Conservation (phyloP, 306 rosid species). For the Sphenostylis stenocarpa region DNA sequence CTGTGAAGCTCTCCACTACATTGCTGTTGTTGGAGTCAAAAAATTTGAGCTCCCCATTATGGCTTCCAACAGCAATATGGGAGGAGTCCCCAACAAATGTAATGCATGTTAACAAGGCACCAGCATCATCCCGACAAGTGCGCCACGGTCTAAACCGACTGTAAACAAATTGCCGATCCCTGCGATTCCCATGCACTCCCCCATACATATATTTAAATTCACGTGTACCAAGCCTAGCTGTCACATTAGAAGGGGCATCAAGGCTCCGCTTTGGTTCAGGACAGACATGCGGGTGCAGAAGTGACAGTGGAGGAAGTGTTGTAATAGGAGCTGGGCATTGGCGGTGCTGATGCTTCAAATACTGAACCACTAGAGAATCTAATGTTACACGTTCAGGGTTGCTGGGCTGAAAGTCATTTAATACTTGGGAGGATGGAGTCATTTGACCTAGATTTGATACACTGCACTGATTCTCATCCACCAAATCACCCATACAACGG, state of each 20-base stretch:
- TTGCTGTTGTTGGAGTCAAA: slow-evolving; percentile 75
- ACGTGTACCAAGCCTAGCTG: slow-evolving; percentile 92
- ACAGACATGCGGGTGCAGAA: slow-evolving; percentile 88
- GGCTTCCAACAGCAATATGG: slow-evolving; percentile 87
- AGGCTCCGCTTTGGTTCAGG: slow-evolving; percentile 95
- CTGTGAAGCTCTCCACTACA: slow-evolving; percentile 74
- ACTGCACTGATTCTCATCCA: slow-evolving; percentile 65
- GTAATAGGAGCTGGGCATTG: slow-evolving; percentile 99
- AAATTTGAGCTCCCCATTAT: slow-evolving; percentile 83
- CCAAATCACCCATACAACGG: slow-evolving; percentile 52
- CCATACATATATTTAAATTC: slow-evolving; percentile 77
- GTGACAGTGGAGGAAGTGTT: slow-evolving; percentile 96
- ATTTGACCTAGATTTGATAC: slow-evolving; percentile 46
- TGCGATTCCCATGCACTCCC: slow-evolving; percentile 92
- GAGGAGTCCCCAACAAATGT: slow-evolving; percentile 85
- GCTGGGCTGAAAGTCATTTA: slow-evolving; percentile 66
- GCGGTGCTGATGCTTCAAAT: slow-evolving; percentile 97
- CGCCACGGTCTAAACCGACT: slow-evolving; percentile 98
- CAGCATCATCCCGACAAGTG: slow-evolving; percentile 87
- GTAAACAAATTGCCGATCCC: slow-evolving; percentile 94
- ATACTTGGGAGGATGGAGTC: slow-evolving; percentile 60
- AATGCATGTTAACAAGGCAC: slow-evolving; percentile 81
- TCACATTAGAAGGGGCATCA: slow-evolving; percentile 89
- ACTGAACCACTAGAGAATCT: slow-evolving; percentile 89
- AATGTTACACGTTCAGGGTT: slow-evolving; percentile 77